phyloP scores from a whole-genome alignment of 2,329 filamentous ascomycete species.

The Xylariaceae sp. region DNA sequence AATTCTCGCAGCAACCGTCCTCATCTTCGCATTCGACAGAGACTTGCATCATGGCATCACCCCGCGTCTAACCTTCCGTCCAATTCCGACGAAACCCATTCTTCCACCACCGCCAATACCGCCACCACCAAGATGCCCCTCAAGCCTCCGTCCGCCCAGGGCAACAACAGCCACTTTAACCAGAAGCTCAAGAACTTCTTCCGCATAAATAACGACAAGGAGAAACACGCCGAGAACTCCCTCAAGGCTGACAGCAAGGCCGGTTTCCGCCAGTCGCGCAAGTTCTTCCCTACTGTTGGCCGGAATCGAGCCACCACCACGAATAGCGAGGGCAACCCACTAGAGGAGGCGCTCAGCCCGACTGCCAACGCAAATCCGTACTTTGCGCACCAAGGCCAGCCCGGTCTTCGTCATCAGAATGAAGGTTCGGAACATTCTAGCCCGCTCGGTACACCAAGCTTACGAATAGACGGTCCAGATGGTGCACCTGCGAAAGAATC shows the following conservation, averaged over 20 bases:
- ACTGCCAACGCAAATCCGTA: conserved; percentile 96
- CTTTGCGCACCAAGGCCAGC: conserved; percentile 93
- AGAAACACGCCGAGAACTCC: conserved; percentile 25
- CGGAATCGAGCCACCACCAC: conserved; percentile 87
- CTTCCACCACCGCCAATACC: conserved; percentile 6
- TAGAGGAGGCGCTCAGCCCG: conserved; percentile 85
- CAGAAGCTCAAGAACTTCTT: conserved; percentile 69
- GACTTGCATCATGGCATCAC: conserved; percentile 31
- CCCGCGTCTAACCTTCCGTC: conserved; percentile 19
- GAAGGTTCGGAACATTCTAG: conserved; percentile 89
- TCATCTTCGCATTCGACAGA: conserved; percentile 27
- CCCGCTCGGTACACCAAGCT: conserved; percentile 80
- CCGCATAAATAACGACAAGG: conserved; percentile 53
- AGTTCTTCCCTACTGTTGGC: conserved; percentile 80
- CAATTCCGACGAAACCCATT: conserved; percentile 13
- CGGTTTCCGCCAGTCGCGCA: conserved; percentile 77
- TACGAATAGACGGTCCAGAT: conserved; percentile 67
- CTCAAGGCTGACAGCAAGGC: conserved; percentile 59
- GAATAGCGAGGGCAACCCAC: conserved; percentile 84
- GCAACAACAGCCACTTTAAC: conserved; percentile 55
- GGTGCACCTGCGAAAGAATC: conserved; percentile 53
- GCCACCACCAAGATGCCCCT: conserved; percentile 39
- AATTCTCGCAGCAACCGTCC: conserved; percentile 12
- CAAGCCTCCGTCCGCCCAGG: conserved; percentile 49
- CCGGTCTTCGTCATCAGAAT: conserved; percentile 89